Evolutionary conservation across 2,329 filamentous ascomycete genomes (phyloP), one percentile per base, ranked within the genome.

Genomic region (Cephalotrichum gorgonifer): DNA sequence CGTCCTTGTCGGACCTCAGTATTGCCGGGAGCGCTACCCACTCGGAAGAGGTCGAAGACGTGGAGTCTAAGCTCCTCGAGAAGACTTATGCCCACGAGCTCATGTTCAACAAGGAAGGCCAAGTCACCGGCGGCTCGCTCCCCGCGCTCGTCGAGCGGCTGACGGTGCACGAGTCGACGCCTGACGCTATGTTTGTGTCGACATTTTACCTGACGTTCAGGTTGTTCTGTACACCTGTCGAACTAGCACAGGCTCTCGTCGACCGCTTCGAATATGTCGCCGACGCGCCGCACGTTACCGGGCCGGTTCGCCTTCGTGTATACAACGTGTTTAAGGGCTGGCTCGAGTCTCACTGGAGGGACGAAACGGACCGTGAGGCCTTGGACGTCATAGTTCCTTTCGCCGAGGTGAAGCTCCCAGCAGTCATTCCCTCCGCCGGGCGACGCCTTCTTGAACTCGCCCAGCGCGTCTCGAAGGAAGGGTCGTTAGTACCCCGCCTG

Each of bases 241-340:
- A 87, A 52, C 79, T 98, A 53, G 86, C 90, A 0, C 79, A 88
- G 61, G 79, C 83, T 4, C 74, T 98, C n/a, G 85, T 94, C 48
- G 85, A 93, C 50, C 83, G 94, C 27, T 98, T 95, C 63, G 87
- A 96, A 51, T 95, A 96, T 57, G 85, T 95, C 33, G 85, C 81
- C 12, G 85, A 93, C 52, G 86, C 83, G 44, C 79, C 82, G 22
- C 77, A 82, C 51, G 67, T 90, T 54, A 83, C 89, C 22, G 78
- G 75, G 3, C 88, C 91, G 0, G 91, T 97, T 22, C 83, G 90
- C 46, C 72, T 98, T 44, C 81, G 93, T 47, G 88, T 97, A 1
- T 97, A 94, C 71, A 97, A 98, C 62, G 84, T 89, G 50, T 88
- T 98, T 74, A 98, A 98, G 66, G 86, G 87, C 39, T 98, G 93